Base-by-base conservation (phyloP, 2,329 filamentous ascomycete species). In the Cryphonectria japonica region DNA sequence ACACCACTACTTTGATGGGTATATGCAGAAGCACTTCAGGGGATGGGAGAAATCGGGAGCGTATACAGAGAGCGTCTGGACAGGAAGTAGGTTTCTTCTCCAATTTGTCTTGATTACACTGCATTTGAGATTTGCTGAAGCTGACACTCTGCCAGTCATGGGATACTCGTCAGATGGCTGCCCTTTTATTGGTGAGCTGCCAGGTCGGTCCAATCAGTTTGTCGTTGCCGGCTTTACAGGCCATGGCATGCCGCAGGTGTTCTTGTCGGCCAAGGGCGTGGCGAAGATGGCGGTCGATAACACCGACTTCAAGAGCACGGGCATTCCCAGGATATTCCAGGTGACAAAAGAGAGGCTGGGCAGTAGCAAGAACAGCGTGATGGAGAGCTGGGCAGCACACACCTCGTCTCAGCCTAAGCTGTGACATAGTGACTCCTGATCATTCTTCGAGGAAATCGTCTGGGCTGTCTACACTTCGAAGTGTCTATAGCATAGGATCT, bases 181-280 rank as follows among this genome's bases (percentile, higher is more conserved):
- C 22, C 84, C 85, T 0, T 80, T 82, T n/a, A 76, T 87, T 0
- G 85, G 85, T 0, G 73, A 74, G 0, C 77, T 87, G 0, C 85
- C 85, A 0, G 80, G 76, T 0, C 79, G 78, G 63, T 69, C 77
- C 2, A 79, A 79, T 7, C 80, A 84, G 72, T 84, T 80, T 63
- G 78, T 87, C n/a, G 76, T 84, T 32, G 84, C 82, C 0, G 85
- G 85, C 0, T 87, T 86, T 71, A 83, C 81, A 41, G 85, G 86
- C 0, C 84, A 86, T 69, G 86, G 85, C 0, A 87, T 87, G 85
- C 81, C 83, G 0, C 75, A 83, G 34, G 81, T 85, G 26, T 82
- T 82, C 29, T 76, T 84, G 0, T 76, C 79, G 6, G 80, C 80
- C 8, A 81, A 82, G 71, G 83, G 79, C 0, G 60, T 86, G 11